Evolutionary conservation across 768 basidiomycete species (phyloP).

Genomic region (Artomyces pyxidatus): DNA sequence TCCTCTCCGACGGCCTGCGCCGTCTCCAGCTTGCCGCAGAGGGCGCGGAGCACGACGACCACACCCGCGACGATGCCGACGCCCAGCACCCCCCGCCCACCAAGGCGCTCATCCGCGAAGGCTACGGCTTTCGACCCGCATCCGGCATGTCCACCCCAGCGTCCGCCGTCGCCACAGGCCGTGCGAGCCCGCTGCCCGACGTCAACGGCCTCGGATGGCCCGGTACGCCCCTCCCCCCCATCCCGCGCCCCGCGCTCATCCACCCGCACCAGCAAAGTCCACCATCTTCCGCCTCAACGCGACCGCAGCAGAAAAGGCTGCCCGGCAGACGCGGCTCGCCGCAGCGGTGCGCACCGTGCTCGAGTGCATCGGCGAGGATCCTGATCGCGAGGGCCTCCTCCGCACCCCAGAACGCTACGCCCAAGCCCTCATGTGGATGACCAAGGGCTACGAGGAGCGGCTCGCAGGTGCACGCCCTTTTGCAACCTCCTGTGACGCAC

Average conservation of each 20-base stretch:
- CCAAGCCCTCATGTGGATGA: slow-evolving; percentile 98
- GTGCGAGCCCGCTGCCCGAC: slow-evolving; percentile 33
- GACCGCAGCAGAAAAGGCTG: slow-evolving; percentile 61
- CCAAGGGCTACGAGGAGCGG: slow-evolving; percentile 94
- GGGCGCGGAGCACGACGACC: background rate
- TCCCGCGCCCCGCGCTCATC: slow-evolving; percentile 5
- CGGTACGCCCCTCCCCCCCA: slow-evolving; percentile 37
- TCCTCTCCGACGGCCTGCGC: slow-evolving; percentile 39
- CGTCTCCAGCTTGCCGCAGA: slow-evolving; percentile 28
- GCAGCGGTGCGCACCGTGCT: slow-evolving; percentile 85
- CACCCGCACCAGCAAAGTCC: slow-evolving; percentile 63
- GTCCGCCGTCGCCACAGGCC: slow-evolving; percentile 23
- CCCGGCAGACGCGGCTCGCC: slow-evolving; percentile 69
- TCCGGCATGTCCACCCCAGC: slow-evolving; percentile 64
- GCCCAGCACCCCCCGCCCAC: background rate
- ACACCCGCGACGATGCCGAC: background rate
- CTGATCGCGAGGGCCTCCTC: slow-evolving; percentile 85
- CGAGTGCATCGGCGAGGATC: slow-evolving; percentile 98
- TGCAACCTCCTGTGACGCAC: slow-evolving; percentile 7
- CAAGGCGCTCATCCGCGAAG: slow-evolving; percentile 42
- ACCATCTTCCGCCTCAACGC: slow-evolving; percentile 80
- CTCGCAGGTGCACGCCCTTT: slow-evolving; percentile 53
- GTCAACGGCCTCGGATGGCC: slow-evolving; percentile 89
- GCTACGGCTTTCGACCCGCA: slow-evolving; percentile 71
- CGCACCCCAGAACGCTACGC: slow-evolving; percentile 94